Evolutionary conservation across 306 rosid genomes (phyloP).

Genomic region (Dicorynia guianensis): DNA sequence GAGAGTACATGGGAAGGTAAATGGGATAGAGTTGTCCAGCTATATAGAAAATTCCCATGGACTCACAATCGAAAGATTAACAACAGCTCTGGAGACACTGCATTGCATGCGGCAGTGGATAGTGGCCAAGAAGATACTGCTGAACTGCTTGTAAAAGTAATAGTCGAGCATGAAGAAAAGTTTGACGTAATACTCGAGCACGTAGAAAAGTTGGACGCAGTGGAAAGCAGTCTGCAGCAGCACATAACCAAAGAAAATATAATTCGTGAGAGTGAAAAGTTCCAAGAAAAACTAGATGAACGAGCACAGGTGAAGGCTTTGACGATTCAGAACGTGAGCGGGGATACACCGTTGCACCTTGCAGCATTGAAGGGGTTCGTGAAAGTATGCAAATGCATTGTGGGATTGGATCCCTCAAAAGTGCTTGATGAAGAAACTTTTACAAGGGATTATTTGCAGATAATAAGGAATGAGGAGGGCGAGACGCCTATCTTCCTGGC

Average conservation of each 20-base stretch:
- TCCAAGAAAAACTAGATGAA: too few species aligned
- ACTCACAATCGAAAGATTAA: slow-evolving; percentile 19
- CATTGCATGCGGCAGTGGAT: slow-evolving; percentile 58
- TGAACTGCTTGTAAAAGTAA: background rate
- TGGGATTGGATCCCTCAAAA: background rate
- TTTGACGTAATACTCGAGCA: background rate
- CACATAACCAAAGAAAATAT: too few species aligned
- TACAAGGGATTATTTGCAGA: background rate
- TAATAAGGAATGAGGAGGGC: background rate
- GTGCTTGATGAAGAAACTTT: too few species aligned
- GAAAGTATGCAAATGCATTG: slow-evolving; percentile 37
- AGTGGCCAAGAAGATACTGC: slow-evolving; percentile 29
- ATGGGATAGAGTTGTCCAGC: too few species aligned
- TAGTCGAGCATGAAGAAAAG: background rate
- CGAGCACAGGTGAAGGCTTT: background rate
- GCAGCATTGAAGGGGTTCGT: slow-evolving; percentile 53
- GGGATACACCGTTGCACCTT: slow-evolving; percentile 60
- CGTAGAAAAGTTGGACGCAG: too few species aligned
- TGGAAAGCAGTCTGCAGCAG: too few species aligned
- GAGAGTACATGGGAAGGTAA: too few species aligned
- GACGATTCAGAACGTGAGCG: background rate
- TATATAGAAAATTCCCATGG: too few species aligned
- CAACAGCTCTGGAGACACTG: slow-evolving; percentile 47
- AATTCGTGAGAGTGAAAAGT: too few species aligned
- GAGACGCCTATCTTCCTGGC: slow-evolving; percentile 57